These are phyloP conservation scores for Alloteropsis angusta DNA, from an alignment of 202 grass and related monocot genomes.

Conservation along the genomic window DNA sequence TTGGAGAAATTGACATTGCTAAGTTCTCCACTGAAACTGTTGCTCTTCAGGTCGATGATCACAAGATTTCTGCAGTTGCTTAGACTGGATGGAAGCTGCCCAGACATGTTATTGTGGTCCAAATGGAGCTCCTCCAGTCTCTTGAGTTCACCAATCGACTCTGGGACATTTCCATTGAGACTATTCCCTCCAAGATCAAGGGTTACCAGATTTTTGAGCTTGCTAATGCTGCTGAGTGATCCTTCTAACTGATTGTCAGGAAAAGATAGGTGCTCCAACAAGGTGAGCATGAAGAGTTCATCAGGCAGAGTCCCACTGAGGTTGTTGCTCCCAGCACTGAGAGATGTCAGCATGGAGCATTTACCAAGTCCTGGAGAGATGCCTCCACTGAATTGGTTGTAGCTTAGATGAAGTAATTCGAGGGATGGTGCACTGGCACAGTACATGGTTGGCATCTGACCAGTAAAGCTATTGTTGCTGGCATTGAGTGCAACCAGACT, in stretches of 20 bases:
- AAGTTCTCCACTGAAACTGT: constrained; percentile 5
- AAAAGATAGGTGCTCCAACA: constrained; percentile 2
- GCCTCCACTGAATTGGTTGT: constrained; percentile 32
- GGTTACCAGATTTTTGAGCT: neutral
- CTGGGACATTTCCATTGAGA: constrained; percentile 20
- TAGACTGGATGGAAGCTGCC: constrained; percentile 11
- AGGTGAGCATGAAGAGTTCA: constrained; percentile 27
- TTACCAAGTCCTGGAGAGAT: constrained; percentile 28
- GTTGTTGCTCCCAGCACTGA: constrained; percentile 23
- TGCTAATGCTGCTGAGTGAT: neutral
- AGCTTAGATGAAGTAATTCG: constrained; percentile 23
- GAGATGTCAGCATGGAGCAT: constrained; percentile 24
- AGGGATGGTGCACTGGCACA: constrained; percentile 20
- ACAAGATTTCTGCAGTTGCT: constrained; percentile 1
- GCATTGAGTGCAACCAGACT: constrained; percentile 26
- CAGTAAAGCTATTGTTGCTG: constrained; percentile 48
- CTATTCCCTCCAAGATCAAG: constrained; percentile 26
- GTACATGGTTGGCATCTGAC: constrained; percentile 4
- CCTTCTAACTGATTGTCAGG: constrained; percentile 5
- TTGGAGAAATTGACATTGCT: constrained; percentile 10
- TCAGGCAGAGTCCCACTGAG: constrained; percentile 32
- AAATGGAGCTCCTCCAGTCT: constrained; percentile 5
- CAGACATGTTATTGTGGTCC: neutral
- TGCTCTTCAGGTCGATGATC: constrained; percentile 6
- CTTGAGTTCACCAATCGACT: neutral